Base-by-base conservation (phyloP, 225 moss, liverwort and hornwort species). In the Ulota crispa region DNA sequence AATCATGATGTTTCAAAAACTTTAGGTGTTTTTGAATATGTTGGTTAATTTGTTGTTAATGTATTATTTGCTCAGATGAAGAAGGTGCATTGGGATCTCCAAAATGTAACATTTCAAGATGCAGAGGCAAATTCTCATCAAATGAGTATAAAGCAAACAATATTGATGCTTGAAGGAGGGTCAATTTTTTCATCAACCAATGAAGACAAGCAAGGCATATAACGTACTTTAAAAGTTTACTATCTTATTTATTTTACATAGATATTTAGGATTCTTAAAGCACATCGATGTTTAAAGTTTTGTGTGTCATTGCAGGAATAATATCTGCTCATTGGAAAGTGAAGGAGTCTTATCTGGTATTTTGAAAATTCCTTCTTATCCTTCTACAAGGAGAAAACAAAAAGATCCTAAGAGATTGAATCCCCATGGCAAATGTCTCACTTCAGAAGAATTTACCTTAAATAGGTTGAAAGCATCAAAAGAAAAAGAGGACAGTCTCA, bases 101-200 rank as follows among this genome's bases (percentile, higher is more conserved):
- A 61, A 5, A 61, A 73, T 55, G 28, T 73, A 14, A 73, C 21
- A 55, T 73, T 73, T n/a, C 72, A 73, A 54, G 53, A 73, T 14
- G 32, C 30, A 54, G 2, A 73, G 55, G 72, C 30, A 72, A 72
- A 53, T 72, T 50, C 53, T 18, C 21, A 55, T 30, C 5, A 18
- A 41, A 73, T 32, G 54, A 30, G 54, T 28, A 55, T 73, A 73
- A 43, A 43, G 43, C 43, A 43, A 43, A 43, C 43, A 43, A 43
- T 43, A 43, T 3, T 12, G 12, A 43, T 73, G 30, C 24, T 55
- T 5, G 28, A 73, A 73, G 31, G 72, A 54, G 54, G 72, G 31
- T 73, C 54, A 73, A 55, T 21, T 55, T 73, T 65, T 19, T 65
- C 64, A 65, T 34, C 31, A 65, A 16, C 34, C 34, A 15, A 18